Conservation (phyloP, 208 protist genomes). For the Leishmania tarentolae region DNA sequence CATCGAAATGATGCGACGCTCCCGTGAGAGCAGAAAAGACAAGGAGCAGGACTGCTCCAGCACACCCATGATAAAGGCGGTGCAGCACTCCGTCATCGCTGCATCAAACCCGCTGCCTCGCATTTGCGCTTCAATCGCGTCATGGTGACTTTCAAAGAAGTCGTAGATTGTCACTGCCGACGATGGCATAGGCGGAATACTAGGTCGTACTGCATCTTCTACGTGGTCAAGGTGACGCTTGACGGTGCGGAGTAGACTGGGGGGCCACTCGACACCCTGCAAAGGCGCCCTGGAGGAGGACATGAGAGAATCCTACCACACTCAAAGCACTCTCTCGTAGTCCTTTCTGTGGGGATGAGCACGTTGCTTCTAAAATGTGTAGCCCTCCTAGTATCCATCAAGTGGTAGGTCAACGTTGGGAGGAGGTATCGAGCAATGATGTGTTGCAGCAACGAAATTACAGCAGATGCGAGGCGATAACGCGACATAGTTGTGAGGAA, state of each 20-base stretch:
- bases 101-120: slow-evolving; percentile 25
- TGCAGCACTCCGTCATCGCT: slow-evolving; percentile 49
- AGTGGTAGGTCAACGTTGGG: no score
- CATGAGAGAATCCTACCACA: not conserved
- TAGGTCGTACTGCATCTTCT: slow-evolving; percentile 54
- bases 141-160: slow-evolving; percentile 54
- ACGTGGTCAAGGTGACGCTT: slow-evolving; percentile 53
- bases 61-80: slow-evolving; percentile 58
- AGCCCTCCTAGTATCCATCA: not conserved
- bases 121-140: slow-evolving; percentile 23
- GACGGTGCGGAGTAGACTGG: slow-evolving; percentile 46
- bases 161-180: slow-evolving; percentile 41
- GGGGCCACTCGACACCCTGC: slow-evolving; percentile 45
- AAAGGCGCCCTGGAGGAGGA: not conserved
- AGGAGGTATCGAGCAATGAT: not conserved
- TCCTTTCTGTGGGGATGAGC: not conserved
- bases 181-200: slow-evolving; percentile 48
- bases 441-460: not conserved
- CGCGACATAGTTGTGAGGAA: no score
- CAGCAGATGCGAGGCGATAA: not conserved
- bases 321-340: not conserved
- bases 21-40: slow-evolving; percentile 64
- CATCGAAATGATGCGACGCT: slow-evolving; percentile 45
- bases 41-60: slow-evolving; percentile 77
- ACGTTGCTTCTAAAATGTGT: not conserved